A percentile compares a stretch with the other conserved stretches of the same genome.
Conservation (phyloP, 352 stramenopile genomes). For the Globisporangium cederbergense region DNA sequence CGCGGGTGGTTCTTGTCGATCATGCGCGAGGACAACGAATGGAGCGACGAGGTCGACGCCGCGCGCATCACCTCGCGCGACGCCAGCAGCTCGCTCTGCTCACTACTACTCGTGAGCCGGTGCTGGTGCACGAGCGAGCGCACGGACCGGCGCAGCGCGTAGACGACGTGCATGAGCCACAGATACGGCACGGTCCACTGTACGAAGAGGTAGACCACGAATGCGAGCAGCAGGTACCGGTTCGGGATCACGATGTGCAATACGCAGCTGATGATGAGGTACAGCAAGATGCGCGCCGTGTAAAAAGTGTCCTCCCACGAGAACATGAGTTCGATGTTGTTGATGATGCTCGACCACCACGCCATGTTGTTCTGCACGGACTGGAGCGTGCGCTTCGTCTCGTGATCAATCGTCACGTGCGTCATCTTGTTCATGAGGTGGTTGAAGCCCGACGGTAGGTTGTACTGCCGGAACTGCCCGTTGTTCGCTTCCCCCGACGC, state of each 20-base stretch:
- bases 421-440: constrained; percentile 90
- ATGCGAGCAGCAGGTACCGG: constrained; percentile 73
- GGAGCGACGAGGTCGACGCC: constrained; percentile 14
- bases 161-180: constrained; percentile 63
- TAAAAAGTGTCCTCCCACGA: constrained; percentile 88
- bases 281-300: constrained; percentile 74
- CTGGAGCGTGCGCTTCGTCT: constrained; percentile 81
- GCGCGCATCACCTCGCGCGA: constrained; percentile 35
- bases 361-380: constrained; percentile 88
- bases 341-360: constrained; percentile 83
- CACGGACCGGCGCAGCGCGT: constrained; percentile 61
- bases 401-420: constrained; percentile 78
- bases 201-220: constrained; percentile 77
- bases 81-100: constrained; percentile 47
- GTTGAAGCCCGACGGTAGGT: constrained; percentile 77
- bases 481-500: constrained; percentile 31
- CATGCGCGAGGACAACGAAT: constrained; percentile 13
- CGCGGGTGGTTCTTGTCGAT: constrained; percentile 33
- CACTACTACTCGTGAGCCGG: constrained; percentile 54
- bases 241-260: constrained; percentile 84
- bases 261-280: constrained; percentile 81
- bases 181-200: constrained; percentile 81
- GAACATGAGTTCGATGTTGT: constrained; percentile 85
- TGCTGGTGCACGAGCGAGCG: constrained; percentile 76
- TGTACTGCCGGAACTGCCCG: constrained; percentile 73